Conservation (phyloP, 352 stramenopile species). For the Phytophthora pinifolia region DNA sequence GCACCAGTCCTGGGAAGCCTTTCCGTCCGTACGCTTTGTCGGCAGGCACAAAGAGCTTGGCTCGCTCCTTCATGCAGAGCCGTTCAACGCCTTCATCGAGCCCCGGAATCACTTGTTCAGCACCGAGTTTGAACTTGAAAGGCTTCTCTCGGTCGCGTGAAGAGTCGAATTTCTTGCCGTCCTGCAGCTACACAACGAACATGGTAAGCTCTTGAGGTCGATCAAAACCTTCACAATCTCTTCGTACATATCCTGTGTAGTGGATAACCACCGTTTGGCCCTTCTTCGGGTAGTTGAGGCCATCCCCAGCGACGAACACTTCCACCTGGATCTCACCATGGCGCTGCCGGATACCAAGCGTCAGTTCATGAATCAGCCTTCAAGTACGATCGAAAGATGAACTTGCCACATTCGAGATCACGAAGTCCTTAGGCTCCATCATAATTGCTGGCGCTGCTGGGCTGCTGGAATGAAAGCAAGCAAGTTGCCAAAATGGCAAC, state of each 20-base stretch:
- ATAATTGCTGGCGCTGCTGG: slow-evolving; percentile 7
- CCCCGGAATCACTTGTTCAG: slow-evolving; percentile 88
- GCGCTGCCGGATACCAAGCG: slow-evolving; percentile 34
- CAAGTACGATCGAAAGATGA: background rate
- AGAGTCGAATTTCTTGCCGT: slow-evolving; percentile 79
- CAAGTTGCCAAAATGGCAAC: background rate
- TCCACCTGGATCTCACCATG: slow-evolving; percentile 83
- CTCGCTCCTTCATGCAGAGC: slow-evolving; percentile 84
- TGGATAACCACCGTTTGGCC: slow-evolving; percentile 87
- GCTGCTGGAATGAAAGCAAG: background rate
- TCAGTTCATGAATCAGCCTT: background rate
- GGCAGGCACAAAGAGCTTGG: slow-evolving; percentile 86
- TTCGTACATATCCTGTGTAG: slow-evolving; percentile 84
- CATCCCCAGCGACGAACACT: slow-evolving; percentile 89
- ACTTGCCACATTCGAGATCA: slow-evolving; percentile 52
- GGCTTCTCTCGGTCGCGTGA: slow-evolving; percentile 79
- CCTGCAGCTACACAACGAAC: slow-evolving; percentile 44
- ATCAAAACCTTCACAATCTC: background rate
- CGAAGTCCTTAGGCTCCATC: slow-evolving; percentile 66
- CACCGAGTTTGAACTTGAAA: slow-evolving; percentile 90
- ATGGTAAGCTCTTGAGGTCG: too few species aligned
- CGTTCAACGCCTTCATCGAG: slow-evolving; percentile 82
- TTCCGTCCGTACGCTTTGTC: slow-evolving; percentile 86
- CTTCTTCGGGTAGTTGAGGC: slow-evolving; percentile 89
- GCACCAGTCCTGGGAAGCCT: slow-evolving; percentile 86